Conservation (phyloP, 1,139 yeast genomes). For the Hyphopichia fennica region DNA sequence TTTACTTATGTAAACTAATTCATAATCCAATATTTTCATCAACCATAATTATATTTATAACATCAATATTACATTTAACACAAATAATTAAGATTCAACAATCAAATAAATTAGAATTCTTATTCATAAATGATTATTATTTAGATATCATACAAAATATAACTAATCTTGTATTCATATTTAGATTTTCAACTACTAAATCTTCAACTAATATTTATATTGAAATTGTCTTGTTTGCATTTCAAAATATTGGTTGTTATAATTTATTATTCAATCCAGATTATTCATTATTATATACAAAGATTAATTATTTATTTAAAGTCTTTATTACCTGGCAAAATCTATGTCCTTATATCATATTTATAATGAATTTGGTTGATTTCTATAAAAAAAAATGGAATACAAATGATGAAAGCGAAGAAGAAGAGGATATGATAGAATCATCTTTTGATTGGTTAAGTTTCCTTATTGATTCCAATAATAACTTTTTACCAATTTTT, state of each 20-base stretch:
- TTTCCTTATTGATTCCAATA: constrained; percentile 22
- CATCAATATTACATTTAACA: constrained; percentile 25
- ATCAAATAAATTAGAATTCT: constrained; percentile 4
- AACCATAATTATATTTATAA: constrained; percentile 57
- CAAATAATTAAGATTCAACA: not conserved
- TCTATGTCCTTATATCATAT: constrained; percentile 15
- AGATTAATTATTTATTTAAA: constrained; percentile 7
- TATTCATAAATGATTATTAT: constrained; percentile 11
- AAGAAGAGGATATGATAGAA: not conserved
- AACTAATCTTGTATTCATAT: constrained; percentile 20
- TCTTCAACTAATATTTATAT: not conserved
- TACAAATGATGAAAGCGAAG: not conserved
- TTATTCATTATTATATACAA: constrained; percentile 10
- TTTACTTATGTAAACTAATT: constrained; percentile 10
- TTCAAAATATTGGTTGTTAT: constrained; percentile 16
- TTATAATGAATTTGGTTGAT: constrained; percentile 14
- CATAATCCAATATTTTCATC: constrained; percentile 66
- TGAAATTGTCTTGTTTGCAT: constrained; percentile 15
- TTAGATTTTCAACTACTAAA: constrained; percentile 15
- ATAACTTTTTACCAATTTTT: constrained; percentile 27
- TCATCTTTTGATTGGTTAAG: not conserved
- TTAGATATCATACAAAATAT: constrained; percentile 20
- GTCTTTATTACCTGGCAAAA: constrained; percentile 10
- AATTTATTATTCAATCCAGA: constrained; percentile 9
- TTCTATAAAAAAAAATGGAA: constrained; percentile 2